Base-by-base conservation (phyloP, 2,329 filamentous ascomycete species). In the Xylaria sp. region DNA sequence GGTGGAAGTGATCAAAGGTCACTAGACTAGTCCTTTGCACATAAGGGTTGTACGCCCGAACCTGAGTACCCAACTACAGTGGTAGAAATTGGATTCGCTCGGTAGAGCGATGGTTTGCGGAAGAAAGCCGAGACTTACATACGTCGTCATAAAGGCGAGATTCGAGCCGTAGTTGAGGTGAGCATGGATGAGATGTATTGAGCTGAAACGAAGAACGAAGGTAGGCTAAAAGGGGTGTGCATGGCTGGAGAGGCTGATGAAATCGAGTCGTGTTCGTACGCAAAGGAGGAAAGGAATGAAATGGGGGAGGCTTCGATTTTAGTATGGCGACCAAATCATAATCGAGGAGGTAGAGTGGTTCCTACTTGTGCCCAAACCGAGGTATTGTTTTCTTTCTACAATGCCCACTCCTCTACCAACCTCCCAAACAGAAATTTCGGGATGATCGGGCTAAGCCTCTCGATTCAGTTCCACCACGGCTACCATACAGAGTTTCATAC, bases 51-150 rank as follows among this genome's bases (percentile, higher is more conserved):
- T 34, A n/a, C 30, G 50, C 12, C 7, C 6, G 12, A 19, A 53
- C 32, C 27, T 12, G 5, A 17, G 14, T 54, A 2, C 12, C 27
- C 27, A 8, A 54, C 2, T n/a, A 6, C 34, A 0, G 12, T 54
- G 27, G 14, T 54, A 11, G 51, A 34, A 8, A 34, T 54, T 19
- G n/a, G n/a, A n/a, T n/a, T n/a, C n/a, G n/a, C n/a, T 54, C 27
- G 19, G 17, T n/a, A 8, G 34, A 19, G 5, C 3, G 17, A 54
- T 7, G 27, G 19, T 19, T 54, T 34, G 30, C 45, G 30, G 32
- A 7, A 61, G 8, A 61, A 61, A 42, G 58, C 58, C 8, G 47
- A 61, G 9, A 21, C 19, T 30, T 53, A 61, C 32, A 61, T 53
- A 27, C n/a, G 47, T 6, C 58, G 32, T 39, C 42, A 47, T 7